phyloP scores from a whole-genome alignment of 345 rosid species.

The Acer yangbiense region DNA sequence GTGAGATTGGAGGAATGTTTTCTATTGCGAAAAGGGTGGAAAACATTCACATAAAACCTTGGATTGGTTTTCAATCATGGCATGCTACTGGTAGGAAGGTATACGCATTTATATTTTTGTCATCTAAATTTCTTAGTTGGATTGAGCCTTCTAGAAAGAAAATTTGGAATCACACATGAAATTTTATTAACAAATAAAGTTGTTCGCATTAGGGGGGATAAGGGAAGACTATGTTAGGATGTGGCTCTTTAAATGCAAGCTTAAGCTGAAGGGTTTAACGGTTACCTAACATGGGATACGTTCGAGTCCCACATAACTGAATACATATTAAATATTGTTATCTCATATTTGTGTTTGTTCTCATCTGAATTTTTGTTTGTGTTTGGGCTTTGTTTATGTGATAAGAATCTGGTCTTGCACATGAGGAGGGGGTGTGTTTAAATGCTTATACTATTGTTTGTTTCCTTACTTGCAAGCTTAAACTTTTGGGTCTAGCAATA shows the following conservation, averaged over 20 bases:
- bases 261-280: too few relatives aligned
- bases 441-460: not conserved
- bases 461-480: not conserved
- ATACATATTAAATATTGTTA: not conserved
- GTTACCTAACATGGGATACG: too few relatives aligned
- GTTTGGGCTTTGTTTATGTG: not conserved
- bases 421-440: not conserved
- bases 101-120: slow-evolving; percentile 20
- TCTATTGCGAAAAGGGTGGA: slow-evolving; percentile 89
- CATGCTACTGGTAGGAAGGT: slow-evolving; percentile 97
- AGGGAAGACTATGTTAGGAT: not conserved
- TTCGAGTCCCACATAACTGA: not conserved
- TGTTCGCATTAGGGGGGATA: not conserved
- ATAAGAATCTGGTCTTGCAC: not conserved
- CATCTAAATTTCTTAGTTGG: not conserved
- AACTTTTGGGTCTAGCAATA: not conserved
- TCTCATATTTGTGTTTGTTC: not conserved
- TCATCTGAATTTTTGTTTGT: not conserved
- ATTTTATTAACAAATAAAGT: not conserved
- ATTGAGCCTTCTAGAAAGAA: slow-evolving; percentile 2
- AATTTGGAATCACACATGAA: not conserved
- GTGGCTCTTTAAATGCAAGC: too few relatives aligned
- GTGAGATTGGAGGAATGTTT: slow-evolving; percentile 98
- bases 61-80: slow-evolving; percentile 99
- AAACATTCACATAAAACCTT: slow-evolving; percentile 89